A percentile compares a stretch with the other conserved stretches of the same genome.
These are phyloP conservation scores for Periglandula ipomoeae DNA, from an alignment of 2,329 filamentous ascomycete genomes.

Conservation along the genomic window DNA sequence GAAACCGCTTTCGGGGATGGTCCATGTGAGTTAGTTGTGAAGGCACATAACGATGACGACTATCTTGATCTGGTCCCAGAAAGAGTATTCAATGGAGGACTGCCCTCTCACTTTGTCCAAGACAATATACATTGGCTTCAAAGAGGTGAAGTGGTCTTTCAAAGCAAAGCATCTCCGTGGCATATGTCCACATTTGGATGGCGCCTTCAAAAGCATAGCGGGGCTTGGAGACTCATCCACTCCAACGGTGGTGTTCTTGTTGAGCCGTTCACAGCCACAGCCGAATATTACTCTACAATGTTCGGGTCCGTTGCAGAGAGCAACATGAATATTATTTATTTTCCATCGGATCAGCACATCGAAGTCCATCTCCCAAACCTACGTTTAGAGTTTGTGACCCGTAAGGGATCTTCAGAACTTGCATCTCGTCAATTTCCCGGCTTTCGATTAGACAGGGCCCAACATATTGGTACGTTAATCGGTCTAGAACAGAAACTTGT, in stretches of 20 bases:
- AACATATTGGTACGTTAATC: constrained; percentile 31
- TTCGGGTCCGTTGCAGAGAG: background rate
- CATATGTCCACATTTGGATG: background rate
- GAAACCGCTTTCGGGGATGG: background rate
- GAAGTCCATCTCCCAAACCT: constrained; percentile 36
- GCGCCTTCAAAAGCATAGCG: background rate
- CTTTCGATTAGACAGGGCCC: constrained; percentile 34
- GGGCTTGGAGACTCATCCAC: background rate
- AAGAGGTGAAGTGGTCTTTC: constrained; percentile 22
- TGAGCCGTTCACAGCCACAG: constrained; percentile 9
- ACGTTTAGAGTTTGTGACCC: constrained; percentile 35
- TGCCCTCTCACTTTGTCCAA: constrained; percentile 29
- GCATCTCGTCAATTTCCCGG: constrained; percentile 38
- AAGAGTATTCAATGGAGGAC: constrained; percentile 12
- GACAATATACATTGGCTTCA: constrained; percentile 36
- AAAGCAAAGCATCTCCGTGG: constrained; percentile 19
- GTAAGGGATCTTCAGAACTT: constrained; percentile 18
- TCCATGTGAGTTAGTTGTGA: constrained; percentile 24
- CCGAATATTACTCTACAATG: background rate
- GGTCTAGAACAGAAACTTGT: constrained; percentile 40
- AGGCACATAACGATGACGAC: constrained; percentile 9
- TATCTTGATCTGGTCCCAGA: constrained; percentile 25
- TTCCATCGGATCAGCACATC: too few relatives aligned
- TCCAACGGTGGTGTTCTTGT: constrained; percentile 10
- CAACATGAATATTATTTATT: too few relatives aligned